Base-by-base conservation (phyloP, 1,139 yeast species). In the Kurtzmaniella natalensis region DNA sequence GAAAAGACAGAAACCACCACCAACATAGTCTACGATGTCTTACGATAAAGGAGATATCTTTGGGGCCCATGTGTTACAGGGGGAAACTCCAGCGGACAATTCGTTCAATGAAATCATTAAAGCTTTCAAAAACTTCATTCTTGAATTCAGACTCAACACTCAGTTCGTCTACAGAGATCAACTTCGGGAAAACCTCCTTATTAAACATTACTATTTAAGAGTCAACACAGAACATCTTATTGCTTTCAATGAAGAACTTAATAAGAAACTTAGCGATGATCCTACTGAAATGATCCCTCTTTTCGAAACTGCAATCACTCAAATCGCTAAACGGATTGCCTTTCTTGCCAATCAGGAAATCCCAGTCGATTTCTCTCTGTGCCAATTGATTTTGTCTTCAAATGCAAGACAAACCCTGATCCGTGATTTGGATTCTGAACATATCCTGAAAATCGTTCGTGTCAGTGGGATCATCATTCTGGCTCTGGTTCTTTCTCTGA, bases 401-500 rank as follows among this genome's bases (percentile, higher is more conserved):
- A 78, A 78, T 38, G 83, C 95, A 6, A 76, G 79, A 40, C 77
- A 79, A 39, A 72, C 82, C 2, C 72, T 94, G 1, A 77, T 94
- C 40, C 75, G 98, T 50, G 79, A 87, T 40, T 70, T 94, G 42
- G 94, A 84, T 53, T 84, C 96, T 1, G 86, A 82, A 32, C 87
- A 86, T 53, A 89, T 94, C 42, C 79, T 96, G 23, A 85, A 85
- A 58, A 81, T 94, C 39, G 94, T 94, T 24, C 72, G 96, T 38
- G 78, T 94, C 24, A 86, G 95, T 26, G 99, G 98, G 29, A 94
- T 94, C 45, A 76, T 94, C 46, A 92, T 94, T 38, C 84, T 94
- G 25, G 86, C 97, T 1, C 85, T 96, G 2, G 92, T 94, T 15
- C 70, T 92, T 39, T 72, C 86, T 21, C 88, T 97, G 3, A 80